phyloP scores from a whole-genome alignment of 2,329 filamentous ascomycete genomes.

The Botryosphaeria agaves region DNA sequence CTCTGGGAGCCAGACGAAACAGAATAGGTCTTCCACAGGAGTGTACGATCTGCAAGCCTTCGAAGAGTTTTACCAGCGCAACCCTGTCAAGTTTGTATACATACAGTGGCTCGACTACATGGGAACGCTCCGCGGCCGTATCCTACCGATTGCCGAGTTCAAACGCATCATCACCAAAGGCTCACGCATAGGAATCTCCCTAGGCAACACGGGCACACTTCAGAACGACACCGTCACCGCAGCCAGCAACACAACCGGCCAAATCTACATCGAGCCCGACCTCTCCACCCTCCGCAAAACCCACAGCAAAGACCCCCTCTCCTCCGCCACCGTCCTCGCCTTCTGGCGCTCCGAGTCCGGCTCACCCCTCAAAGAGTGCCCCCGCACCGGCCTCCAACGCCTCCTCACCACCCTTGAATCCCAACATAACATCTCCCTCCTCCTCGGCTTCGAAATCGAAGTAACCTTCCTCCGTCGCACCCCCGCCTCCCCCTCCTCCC shows the following conservation, averaged over 20 bases:
- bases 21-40: too few species aligned
- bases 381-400: constrained; percentile 28
- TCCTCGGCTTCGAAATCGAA: constrained; percentile 70
- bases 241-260: constrained; percentile 39
- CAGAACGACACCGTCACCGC: constrained; percentile 45
- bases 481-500: constrained; percentile 8
- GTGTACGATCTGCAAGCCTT: too few species aligned
- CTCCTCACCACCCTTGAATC: constrained; percentile 34
- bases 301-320: constrained; percentile 25
- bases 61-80: too few species aligned
- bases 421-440: constrained; percentile 37
- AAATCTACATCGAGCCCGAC: constrained; percentile 51
- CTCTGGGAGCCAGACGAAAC: too few species aligned
- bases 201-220: constrained; percentile 46
- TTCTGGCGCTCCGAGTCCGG: constrained; percentile 45
- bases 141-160: constrained; percentile 42
- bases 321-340: constrained; percentile 47
- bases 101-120: constrained; percentile 68
- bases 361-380: constrained; percentile 38
- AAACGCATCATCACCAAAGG: constrained; percentile 16
- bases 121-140: constrained; percentile 46
- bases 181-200: constrained; percentile 39
- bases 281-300: constrained; percentile 40
- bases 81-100: constrained; percentile 48
- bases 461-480: constrained; percentile 48